Base-by-base conservation (phyloP, 2,329 filamentous ascomycete species). In the Aspergillus quadrilineatus region DNA sequence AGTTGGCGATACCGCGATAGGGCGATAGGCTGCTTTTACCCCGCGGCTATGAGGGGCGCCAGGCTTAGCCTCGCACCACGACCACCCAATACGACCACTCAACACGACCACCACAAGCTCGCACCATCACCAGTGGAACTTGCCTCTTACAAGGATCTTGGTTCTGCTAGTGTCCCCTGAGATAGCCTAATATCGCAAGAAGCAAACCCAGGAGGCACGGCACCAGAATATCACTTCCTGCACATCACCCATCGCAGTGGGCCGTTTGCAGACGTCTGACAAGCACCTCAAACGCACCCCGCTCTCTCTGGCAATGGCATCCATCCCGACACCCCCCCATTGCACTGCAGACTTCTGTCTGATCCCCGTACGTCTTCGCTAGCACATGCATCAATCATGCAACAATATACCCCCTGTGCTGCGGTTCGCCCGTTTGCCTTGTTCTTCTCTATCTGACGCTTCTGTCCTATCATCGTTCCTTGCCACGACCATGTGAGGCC, bases 261-360 rank as follows among this genome's bases (percentile, higher is more conserved):
- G 34, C 34, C 34, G 9, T 37, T 14, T 37, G 34, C 34, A 37
- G 34, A 37, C 34, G 4, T 34, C 34, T 37, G 34, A 37, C 34
- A 37, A 37, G 34, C 34, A 37, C 34, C 34, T 42, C 41, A 44
- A 37, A 51, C 39, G 49, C 47, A 46, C 47, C 47, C 39, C 47
- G 34, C 45, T 32, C 34, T 34, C 52, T 51, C 42, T 41, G 36
- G 53, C 51, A 26, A 69, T 68, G 66, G 56, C 62, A 9, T 48
- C 54, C 46, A 55, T 75, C 48, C 68, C 71, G 41, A 93, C 90
- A 1, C 92, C 92, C 4, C 78, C 83, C 55, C 78, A 85, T 56
- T 95, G 90, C 75, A 90, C 88, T 53, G 92, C 89, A 56, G 92
- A 97, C 76, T 96, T 97, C 73, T 97, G 92, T 74, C 80, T 97